Evolutionary conservation across 257 asterid genomes (phyloP).

Genomic region (Capsicum baccatum): DNA sequence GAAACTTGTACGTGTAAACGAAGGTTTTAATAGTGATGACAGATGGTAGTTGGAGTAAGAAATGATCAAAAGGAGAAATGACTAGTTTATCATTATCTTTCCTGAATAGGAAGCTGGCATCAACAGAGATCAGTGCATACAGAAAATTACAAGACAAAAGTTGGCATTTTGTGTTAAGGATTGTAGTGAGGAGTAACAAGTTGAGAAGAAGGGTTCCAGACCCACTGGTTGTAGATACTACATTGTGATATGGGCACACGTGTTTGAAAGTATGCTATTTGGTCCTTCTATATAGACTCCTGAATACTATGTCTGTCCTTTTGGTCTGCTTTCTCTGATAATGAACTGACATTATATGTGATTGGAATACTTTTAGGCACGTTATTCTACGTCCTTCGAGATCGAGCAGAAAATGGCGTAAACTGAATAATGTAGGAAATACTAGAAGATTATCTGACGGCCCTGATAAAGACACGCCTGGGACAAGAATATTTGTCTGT

Average conservation of each 20-base stretch:
- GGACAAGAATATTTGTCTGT: neutral
- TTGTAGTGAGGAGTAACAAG: slow-evolving; percentile 28
- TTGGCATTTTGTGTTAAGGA: slow-evolving; percentile 53
- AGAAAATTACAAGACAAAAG: slow-evolving; percentile 65
- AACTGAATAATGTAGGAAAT: neutral
- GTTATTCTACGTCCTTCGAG: slow-evolving; percentile 9
- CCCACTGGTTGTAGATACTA: slow-evolving; percentile 60
- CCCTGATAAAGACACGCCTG: neutral
- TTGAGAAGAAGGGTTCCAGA: slow-evolving; percentile 49
- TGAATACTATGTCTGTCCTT: neutral
- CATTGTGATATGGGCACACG: slow-evolving; percentile 26
- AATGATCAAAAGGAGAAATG: slow-evolving; percentile 30
- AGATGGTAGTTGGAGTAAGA: slow-evolving; percentile 33
- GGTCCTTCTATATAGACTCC: neutral
- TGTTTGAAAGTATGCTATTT: neutral
- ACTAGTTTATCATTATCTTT: slow-evolving; percentile 43
- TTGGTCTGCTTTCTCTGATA: neutral
- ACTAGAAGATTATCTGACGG: neutral
- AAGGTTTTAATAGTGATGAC: slow-evolving; percentile 32
- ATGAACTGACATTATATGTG: neutral
- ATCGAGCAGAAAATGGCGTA: neutral
- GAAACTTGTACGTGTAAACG: slow-evolving; percentile 31
- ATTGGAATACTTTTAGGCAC: neutral
- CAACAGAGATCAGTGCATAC: slow-evolving; percentile 39
- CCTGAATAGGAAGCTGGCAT: slow-evolving; percentile 40